Evolutionary conservation across 768 basidiomycete genomes (phyloP).

Genomic region (Tylopilus balloui): DNA sequence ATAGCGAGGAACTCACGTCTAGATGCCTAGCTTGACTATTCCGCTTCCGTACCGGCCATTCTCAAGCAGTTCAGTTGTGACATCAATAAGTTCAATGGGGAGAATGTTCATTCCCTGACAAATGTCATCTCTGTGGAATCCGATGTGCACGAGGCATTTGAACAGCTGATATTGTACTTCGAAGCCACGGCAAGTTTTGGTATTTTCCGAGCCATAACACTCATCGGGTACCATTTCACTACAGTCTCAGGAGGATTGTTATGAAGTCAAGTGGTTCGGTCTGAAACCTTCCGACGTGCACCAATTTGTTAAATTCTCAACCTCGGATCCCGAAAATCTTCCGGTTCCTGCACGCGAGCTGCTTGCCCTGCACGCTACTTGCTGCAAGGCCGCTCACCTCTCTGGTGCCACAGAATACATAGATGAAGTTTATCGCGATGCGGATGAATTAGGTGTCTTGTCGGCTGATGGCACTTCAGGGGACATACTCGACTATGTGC

Average conservation of each 20-base stretch:
- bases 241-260: neutral
- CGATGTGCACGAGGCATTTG: neutral
- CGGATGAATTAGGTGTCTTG: slow-evolving; percentile 1
- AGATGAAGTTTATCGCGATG: slow-evolving; percentile 9
- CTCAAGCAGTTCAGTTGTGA: slow-evolving; percentile 4
- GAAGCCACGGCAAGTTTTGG: slow-evolving; percentile 5
- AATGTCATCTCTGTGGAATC: neutral
- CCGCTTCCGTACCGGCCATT: slow-evolving; percentile 1
- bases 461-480: slow-evolving; percentile 1
- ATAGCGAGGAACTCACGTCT: neutral
- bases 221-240: neutral
- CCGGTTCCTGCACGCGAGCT: slow-evolving; percentile 11
- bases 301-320: slow-evolving; percentile 4
- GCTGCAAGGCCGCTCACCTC: slow-evolving; percentile 24
- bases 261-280: slow-evolving; percentile 5
- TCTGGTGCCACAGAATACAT: slow-evolving; percentile 21
- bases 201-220: neutral
- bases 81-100: neutral
- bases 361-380: slow-evolving; percentile 22
- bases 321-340: slow-evolving; percentile 3
- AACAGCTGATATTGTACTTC: slow-evolving; percentile 1
- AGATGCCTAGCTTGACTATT: slow-evolving; percentile 3
- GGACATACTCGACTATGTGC: neutral
- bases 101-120: slow-evolving; percentile 4
- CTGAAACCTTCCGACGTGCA: neutral